Percentiles rank a stretch among this genome's conserved stretches.
phyloP scores from a whole-genome alignment of 495 filamentous ascomycete species.

The Hypoxylon rickii region DNA sequence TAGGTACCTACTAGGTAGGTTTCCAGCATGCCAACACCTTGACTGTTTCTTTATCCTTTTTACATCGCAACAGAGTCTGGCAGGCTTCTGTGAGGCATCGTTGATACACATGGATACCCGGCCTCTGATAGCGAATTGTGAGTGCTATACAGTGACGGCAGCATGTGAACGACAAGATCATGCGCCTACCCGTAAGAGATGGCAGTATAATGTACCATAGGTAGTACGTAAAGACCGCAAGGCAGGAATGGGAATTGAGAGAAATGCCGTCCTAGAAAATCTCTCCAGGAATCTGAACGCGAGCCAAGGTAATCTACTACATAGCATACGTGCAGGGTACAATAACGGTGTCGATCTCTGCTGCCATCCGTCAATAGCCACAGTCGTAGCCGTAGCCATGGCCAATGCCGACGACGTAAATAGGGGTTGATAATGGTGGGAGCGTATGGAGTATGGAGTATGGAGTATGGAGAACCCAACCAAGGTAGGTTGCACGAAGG shows the following conservation, averaged over 20 bases:
- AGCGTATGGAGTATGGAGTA: conserved; percentile 7
- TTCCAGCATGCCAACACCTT: too few relatives aligned
- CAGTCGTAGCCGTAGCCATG: too few relatives aligned
- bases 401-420: conserved; percentile 17
- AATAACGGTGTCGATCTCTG: conserved; percentile 25
- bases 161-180: conserved; percentile 7
- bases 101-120: too few relatives aligned
- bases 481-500: conserved; percentile 22
- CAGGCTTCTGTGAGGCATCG: too few relatives aligned
- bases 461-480: conserved; percentile 2
- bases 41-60: too few relatives aligned
- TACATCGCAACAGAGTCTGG: too few relatives aligned
- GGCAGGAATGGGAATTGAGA: conserved; percentile 26
- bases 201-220: too few relatives aligned
- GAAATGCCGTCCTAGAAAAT: conserved; percentile 29
- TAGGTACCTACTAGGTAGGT: too few relatives aligned
- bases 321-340: conserved; percentile 11
- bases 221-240: not conserved
- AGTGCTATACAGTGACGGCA: conserved; percentile 16
- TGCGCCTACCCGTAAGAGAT: conserved; percentile 34
- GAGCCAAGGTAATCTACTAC: conserved; percentile 12
- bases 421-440: not conserved
- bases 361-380: conserved; percentile 28
- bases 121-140: too few relatives aligned
- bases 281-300: conserved; percentile 10